Conservation (phyloP, 2,329 filamentous ascomycete species). For the Elsinoe arachidis region DNA sequence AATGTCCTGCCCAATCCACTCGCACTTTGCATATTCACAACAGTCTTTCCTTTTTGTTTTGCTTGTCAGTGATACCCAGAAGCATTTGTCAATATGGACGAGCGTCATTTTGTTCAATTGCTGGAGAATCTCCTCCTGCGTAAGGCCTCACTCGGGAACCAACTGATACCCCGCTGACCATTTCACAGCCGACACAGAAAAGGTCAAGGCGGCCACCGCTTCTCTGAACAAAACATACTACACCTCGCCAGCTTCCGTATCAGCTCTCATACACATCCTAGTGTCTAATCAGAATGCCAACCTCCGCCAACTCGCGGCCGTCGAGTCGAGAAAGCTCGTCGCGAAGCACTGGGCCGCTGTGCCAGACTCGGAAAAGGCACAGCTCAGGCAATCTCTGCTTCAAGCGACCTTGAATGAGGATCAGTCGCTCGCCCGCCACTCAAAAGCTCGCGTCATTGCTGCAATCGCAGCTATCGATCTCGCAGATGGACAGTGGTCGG, state of each 20-base stretch:
- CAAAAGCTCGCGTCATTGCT: constrained; percentile 78
- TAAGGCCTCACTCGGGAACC: constrained; percentile 43
- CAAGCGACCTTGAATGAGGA: constrained; percentile 76
- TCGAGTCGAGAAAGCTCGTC: constrained; percentile 78
- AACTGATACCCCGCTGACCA: constrained; percentile 12
- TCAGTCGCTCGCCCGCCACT: constrained; percentile 69
- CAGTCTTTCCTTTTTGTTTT: constrained; percentile 15
- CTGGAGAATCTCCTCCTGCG: constrained; percentile 81
- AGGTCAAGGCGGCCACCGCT: constrained; percentile 68
- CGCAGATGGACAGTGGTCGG: constrained; percentile 73
- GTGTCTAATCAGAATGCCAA: constrained; percentile 63
- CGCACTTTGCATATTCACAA: not conserved
- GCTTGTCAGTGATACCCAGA: constrained; percentile 12
- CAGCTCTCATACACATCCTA: constrained; percentile 80
- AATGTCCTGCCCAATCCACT: not conserved
- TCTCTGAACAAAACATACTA: constrained; percentile 92
- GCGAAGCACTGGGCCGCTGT: constrained; percentile 77
- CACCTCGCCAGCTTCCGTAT: constrained; percentile 71
- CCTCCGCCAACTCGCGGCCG: constrained; percentile 81
- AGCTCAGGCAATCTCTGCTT: constrained; percentile 73
- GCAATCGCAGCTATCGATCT: constrained; percentile 80
- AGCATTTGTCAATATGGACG: constrained; percentile 52
- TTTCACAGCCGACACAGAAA: constrained; percentile 68
- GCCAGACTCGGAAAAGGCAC: constrained; percentile 61
- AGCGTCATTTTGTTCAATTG: constrained; percentile 76